Conservation (phyloP, 108 stramenopile genomes). For the Nitzschia inconspicua region DNA sequence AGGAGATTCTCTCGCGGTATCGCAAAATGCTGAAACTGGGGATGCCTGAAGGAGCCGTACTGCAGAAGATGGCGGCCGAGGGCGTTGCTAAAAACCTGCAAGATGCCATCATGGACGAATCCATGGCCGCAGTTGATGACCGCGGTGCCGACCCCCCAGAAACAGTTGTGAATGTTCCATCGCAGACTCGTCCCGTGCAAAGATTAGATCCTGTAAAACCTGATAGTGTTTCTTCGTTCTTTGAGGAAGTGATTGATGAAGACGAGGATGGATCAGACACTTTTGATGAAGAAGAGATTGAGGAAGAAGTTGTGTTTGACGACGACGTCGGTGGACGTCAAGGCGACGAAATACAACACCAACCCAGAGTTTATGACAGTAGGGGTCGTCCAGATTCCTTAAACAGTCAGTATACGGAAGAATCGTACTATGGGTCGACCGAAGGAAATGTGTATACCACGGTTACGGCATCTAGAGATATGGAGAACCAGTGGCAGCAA, state of each 20-base stretch:
- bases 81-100: constrained; percentile 12
- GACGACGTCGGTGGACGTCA: constrained; percentile 2
- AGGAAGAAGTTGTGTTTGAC: constrained; percentile 16
- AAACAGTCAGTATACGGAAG: too few relatives aligned
- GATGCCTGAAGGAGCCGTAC: constrained; percentile 21
- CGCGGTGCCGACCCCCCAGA: too few relatives aligned
- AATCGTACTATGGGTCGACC: too few relatives aligned
- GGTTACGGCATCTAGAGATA: too few relatives aligned
- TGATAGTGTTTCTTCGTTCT: background rate
- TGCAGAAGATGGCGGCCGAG: constrained; percentile 15
- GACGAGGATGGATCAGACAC: constrained; percentile 10
- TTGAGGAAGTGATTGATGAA: constrained; percentile 1
- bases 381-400: too few relatives aligned
- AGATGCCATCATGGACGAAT: constrained; percentile 15
- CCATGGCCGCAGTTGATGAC: too few relatives aligned
- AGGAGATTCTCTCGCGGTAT: constrained; percentile 12
- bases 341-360: background rate
- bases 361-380: too few relatives aligned
- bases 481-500: too few relatives aligned
- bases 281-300: constrained; percentile 15
- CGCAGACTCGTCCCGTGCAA: too few relatives aligned
- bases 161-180: too few relatives aligned
- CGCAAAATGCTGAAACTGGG: constrained; percentile 16
- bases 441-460: too few relatives aligned
- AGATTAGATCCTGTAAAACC: too few relatives aligned